These are phyloP conservation scores for Cercophora sp. DNA, from an alignment of 495 filamentous ascomycete genomes.

Conservation along the genomic window DNA sequence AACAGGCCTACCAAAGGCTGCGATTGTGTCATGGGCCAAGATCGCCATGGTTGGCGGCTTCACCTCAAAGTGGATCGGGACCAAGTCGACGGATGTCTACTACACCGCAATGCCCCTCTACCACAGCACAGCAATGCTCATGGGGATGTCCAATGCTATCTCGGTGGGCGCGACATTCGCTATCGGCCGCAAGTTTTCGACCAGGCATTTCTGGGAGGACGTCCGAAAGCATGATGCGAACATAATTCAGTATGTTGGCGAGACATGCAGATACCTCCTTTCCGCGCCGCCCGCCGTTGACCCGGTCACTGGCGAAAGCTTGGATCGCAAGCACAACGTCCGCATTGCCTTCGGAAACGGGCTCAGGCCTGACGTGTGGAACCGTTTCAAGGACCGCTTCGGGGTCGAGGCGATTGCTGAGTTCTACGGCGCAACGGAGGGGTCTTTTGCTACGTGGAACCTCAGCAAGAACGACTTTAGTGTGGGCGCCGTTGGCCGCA, in stretches of 20 bases:
- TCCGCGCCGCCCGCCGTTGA: conserved; percentile 62
- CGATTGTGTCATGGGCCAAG: conserved; percentile 79
- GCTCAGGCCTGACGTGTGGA: conserved; percentile 89
- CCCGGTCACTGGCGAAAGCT: conserved; percentile 60
- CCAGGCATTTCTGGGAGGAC: conserved; percentile 76
- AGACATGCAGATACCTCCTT: conserved; percentile 88
- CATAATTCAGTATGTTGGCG: conserved; percentile 91
- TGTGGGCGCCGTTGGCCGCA: conserved; percentile 77
- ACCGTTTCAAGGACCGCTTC: conserved; percentile 81
- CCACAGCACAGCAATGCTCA: conserved; percentile 74
- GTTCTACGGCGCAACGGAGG: conserved; percentile 91
- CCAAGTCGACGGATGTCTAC: conserved; percentile 62
- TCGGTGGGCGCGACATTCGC: conserved; percentile 60
- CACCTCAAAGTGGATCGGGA: conserved; percentile 50
- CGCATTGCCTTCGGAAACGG: conserved; percentile 89
- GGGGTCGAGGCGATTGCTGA: conserved; percentile 75
- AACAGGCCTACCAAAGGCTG: conserved; percentile 87
- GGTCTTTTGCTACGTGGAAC: conserved; percentile 69
- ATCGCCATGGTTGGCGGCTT: conserved; percentile 50
- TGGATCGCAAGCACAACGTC: conserved; percentile 74
- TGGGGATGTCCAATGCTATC: conserved; percentile 63
- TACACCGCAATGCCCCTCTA: conserved; percentile 97
- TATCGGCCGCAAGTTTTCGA: conserved; percentile 78
- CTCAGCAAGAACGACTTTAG: conserved; percentile 68
- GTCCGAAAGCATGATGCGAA: conserved; percentile 69